A percentile compares a stretch with the other conserved stretches of the same genome.
Evolutionary conservation across 371 early-diverging fungal species (phyloP).

Genomic region (Apophysomyces ossiformis): DNA sequence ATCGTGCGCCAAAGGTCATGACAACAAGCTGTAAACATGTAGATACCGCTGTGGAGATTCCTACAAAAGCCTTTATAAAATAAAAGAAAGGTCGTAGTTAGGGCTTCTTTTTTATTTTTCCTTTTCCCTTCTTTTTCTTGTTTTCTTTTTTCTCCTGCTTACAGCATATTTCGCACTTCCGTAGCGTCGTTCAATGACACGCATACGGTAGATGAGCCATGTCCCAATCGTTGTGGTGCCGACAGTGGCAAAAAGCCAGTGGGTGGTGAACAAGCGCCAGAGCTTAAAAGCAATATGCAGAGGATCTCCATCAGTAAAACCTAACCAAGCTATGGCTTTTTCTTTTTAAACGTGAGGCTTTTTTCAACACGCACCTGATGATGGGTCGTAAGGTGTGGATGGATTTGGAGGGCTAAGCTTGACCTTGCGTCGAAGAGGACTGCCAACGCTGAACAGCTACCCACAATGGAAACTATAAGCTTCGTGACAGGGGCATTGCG

Average conservation of each 20-base stretch:
- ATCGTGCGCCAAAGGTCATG: not conserved
- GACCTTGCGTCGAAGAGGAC: conserved; percentile 53
- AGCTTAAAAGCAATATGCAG: conserved; percentile 32
- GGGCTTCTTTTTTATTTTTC: not conserved
- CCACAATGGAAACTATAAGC: conserved; percentile 60
- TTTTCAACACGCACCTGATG: conserved; percentile 47
- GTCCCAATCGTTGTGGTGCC: conserved; percentile 68
- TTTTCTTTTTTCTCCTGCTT: not conserved
- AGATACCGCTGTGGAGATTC: not conserved
- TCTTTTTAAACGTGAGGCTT: too few species aligned
- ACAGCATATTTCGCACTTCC: conserved; percentile 68
- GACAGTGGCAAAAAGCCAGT: conserved; percentile 58
- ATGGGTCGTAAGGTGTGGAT: conserved; percentile 55
- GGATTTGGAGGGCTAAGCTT: conserved; percentile 39
- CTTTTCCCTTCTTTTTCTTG: not conserved
- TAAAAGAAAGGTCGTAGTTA: not conserved
- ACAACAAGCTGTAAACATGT: conserved; percentile 17
- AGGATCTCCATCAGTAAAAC: too few species aligned
- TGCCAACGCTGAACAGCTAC: conserved; percentile 59
- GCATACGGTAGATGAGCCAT: conserved; percentile 63
- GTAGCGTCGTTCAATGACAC: conserved; percentile 71
- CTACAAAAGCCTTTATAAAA: not conserved
- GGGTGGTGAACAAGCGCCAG: conserved; percentile 60
- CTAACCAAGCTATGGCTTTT: too few species aligned
- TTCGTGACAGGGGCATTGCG: conserved; percentile 74